Evolutionary conservation across 257 asterid genomes (phyloP).

Genomic region (Salvia splendens): DNA sequence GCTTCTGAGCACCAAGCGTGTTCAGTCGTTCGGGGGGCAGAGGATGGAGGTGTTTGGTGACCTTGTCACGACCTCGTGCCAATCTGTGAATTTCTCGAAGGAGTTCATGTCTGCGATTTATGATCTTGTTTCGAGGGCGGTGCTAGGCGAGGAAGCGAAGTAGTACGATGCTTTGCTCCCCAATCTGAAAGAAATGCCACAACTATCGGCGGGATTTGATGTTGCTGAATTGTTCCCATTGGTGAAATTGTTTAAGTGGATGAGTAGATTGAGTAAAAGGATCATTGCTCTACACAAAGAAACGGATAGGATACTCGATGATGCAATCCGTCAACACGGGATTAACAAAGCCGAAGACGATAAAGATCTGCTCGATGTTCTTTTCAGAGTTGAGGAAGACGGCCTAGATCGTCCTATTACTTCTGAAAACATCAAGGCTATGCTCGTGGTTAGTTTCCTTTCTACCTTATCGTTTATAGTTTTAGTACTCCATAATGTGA

Average conservation of each 20-base stretch:
- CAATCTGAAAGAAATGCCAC: constrained; percentile 1
- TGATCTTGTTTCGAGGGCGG: constrained; percentile 28
- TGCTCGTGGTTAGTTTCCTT: constrained; percentile 19
- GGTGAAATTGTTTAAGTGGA: constrained; percentile 21
- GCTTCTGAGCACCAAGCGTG: constrained; percentile 38
- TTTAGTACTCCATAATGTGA: too few species aligned
- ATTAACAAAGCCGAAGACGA: neutral
- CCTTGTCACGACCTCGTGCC: neutral
- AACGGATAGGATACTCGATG: constrained; percentile 35
- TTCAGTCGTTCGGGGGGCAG: constrained; percentile 32
- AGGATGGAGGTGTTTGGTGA: constrained; percentile 34
- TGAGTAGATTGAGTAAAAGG: constrained; percentile 35
- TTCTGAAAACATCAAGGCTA: constrained; percentile 28
- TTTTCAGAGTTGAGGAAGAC: constrained; percentile 20
- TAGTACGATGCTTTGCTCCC: constrained; percentile 28
- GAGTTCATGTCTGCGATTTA: constrained; percentile 19
- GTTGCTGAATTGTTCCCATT: constrained; percentile 34
- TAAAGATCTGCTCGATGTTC: constrained; percentile 37
- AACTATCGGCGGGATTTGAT: constrained; percentile 33
- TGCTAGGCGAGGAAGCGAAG: constrained; percentile 32
- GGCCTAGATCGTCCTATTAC: neutral
- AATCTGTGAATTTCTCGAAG: constrained; percentile 34
- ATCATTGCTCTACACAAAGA: constrained; percentile 27
- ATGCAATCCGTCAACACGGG: constrained; percentile 36
- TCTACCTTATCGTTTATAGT: too few species aligned